phyloP scores from a whole-genome alignment of 805 yeast genomes.

The Saccharomycopsis lassenensis region DNA sequence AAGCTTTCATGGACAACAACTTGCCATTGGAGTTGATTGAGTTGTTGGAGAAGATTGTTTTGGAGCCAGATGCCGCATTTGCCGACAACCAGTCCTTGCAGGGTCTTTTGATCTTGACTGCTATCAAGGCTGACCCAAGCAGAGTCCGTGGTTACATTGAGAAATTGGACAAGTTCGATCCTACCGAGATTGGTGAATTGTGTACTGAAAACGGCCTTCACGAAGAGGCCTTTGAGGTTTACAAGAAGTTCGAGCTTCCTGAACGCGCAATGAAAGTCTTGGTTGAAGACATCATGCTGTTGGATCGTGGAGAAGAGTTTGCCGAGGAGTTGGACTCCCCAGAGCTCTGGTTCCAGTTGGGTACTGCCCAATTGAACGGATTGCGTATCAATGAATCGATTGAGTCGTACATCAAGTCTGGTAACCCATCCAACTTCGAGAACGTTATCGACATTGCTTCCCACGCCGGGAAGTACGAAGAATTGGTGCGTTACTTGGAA shows the following conservation, averaged over 20 bases:
- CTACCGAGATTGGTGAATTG: constrained; percentile 85
- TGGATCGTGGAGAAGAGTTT: constrained; percentile 88
- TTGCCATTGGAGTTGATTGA: constrained; percentile 89
- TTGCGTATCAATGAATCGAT: constrained; percentile 86
- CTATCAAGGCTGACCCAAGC: constrained; percentile 87
- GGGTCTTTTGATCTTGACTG: constrained; percentile 85
- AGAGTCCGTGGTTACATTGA: constrained; percentile 79
- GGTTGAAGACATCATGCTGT: constrained; percentile 85
- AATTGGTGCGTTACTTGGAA: constrained; percentile 69
- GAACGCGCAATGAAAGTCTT: constrained; percentile 78
- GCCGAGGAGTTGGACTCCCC: constrained; percentile 83
- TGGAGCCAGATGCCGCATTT: constrained; percentile 90
- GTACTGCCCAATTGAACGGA: constrained; percentile 92
- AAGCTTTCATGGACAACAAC: constrained; percentile 92
- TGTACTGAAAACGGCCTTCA: constrained; percentile 79
- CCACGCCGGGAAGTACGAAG: constrained; percentile 94
- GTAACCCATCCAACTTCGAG: constrained; percentile 80
- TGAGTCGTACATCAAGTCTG: constrained; percentile 82
- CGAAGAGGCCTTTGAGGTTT: constrained; percentile 93
- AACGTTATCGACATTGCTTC: constrained; percentile 81
- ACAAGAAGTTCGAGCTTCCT: constrained; percentile 70
- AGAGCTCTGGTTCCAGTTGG: constrained; percentile 89
- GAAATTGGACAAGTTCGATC: constrained; percentile 82
- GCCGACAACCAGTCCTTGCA: constrained; percentile 91
- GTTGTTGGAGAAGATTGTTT: constrained; percentile 85